Base-by-base conservation (phyloP, 331 rosid genomes). In the Stylosanthes scabra region DNA sequence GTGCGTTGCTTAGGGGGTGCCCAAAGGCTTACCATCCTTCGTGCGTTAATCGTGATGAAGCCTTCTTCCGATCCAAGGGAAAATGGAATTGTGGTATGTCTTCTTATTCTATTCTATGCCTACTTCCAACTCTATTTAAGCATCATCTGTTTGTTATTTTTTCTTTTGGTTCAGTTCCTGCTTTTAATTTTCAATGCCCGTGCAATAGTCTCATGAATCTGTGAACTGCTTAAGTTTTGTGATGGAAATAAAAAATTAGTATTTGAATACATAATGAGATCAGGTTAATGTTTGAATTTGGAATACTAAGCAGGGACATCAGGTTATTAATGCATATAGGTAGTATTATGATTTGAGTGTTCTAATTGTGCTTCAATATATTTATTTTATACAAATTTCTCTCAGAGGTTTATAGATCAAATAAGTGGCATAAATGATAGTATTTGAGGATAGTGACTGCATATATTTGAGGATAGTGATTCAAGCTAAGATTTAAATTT, bases 1-100 rank as follows among this genome's bases (percentile, higher is more conserved):
- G 46, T 61, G 76, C 51, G 16, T 25, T 81, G 41, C 67, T 60
- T 82, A 95, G 99, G 96, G 98, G 98, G 73, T 95, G 99, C 70
- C 98, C 99, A 8, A 95, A 95, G 82, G 99, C 97, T 8, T 95
- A 95, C 74, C 99, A 95, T 84, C 99, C 99, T 78, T 77, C 93
- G 2, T 95, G 99, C 40, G 85, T 95, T 69, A 88, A 95, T 78
- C 96, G 89, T 0, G 99, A 95, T 9, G 98, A 92, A 66, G 99
- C 98, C 16, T 95, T 95, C 85, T 95, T 95, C 81, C 92, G 80
- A 70, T 70, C 99, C 3, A 95, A 95, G 92, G 99, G 99, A 79
- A 90, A 90, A 76, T 95, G 97, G 98, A 95, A 95, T 70, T 95
- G 98, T 11, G 98, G 99, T 95, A 83, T 73, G 86, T 63, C 84